Percentiles rank a stretch among this genome's conserved stretches.
Conservation (phyloP, 2,329 filamentous ascomycete species). For the Ceratocystis lukuohia region DNA sequence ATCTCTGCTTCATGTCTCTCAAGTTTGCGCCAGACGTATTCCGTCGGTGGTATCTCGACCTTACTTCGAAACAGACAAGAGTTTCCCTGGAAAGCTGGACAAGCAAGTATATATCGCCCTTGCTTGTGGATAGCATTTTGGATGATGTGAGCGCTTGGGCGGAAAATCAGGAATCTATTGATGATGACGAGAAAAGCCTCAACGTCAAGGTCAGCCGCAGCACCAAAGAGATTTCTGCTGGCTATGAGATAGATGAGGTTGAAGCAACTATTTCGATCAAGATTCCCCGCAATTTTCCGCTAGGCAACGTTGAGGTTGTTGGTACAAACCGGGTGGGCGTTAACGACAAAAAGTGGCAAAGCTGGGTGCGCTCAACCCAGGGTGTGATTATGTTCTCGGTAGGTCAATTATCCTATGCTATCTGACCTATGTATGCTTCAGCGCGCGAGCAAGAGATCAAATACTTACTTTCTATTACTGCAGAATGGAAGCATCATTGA, state of each 20-base stretch:
- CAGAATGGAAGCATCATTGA: conserved; percentile 76
- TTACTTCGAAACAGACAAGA: conserved; percentile 66
- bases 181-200: conserved; percentile 39
- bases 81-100: conserved; percentile 76
- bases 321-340: conserved; percentile 75
- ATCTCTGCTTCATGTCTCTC: conserved; percentile 73
- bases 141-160: conserved; percentile 58
- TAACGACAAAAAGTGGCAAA: conserved; percentile 82
- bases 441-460: not conserved
- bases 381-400: conserved; percentile 84
- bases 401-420: conserved; percentile 23
- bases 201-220: conserved; percentile 57
- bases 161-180: conserved; percentile 35
- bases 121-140: conserved; percentile 52
- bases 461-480: conserved; percentile 10
- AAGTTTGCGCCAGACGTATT: conserved; percentile 66
- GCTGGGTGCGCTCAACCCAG: conserved; percentile 76
- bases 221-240: conserved; percentile 64
- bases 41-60: conserved; percentile 72
- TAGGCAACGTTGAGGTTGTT: conserved; percentile 62
- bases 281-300: conserved; percentile 68
- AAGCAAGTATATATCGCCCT: conserved; percentile 63
- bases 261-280: conserved; percentile 70
- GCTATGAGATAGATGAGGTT: conserved; percentile 79
- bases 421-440: not conserved